phyloP scores from a whole-genome alignment of 2,329 filamentous ascomycete species.

The Setomelanomma holmii region DNA sequence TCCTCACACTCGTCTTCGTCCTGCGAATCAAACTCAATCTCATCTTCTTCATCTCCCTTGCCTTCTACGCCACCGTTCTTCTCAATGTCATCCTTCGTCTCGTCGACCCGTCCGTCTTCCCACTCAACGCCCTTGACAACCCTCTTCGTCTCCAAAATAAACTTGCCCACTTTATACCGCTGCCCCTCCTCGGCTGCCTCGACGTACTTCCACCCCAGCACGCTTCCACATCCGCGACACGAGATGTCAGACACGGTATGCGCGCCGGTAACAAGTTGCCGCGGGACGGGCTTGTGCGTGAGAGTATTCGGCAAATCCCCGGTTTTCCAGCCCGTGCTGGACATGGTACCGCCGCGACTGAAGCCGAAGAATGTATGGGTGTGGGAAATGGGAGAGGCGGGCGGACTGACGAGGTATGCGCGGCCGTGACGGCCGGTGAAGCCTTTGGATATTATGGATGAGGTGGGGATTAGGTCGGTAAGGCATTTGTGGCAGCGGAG shows the following conservation, averaged over 20 bases:
- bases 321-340: constrained; percentile 18
- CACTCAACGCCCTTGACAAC: constrained; percentile 60
- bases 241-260: constrained; percentile 68
- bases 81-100: constrained; percentile 5
- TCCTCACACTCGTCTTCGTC: constrained; percentile 73
- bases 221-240: constrained; percentile 62
- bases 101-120: constrained; percentile 52
- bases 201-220: constrained; percentile 71
- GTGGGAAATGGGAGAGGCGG: too few species aligned
- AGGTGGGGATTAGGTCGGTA: constrained; percentile 64
- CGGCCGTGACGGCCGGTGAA: constrained; percentile 71
- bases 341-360: constrained; percentile 16
- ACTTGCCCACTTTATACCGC: constrained; percentile 71
- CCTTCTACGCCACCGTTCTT: not conserved
- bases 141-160: constrained; percentile 67
- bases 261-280: constrained; percentile 68
- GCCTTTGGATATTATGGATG: constrained; percentile 69
- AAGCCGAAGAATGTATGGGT: constrained; percentile 14
- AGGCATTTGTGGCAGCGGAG: constrained; percentile 67
- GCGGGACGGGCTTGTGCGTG: constrained; percentile 62
- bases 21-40: constrained; percentile 68
- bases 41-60: not conserved
- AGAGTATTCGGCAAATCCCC: constrained; percentile 64
- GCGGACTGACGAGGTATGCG: constrained; percentile 66
- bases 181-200: constrained; percentile 67